These are phyloP conservation scores for Cyclotella atomus DNA, from an alignment of 108 stramenopile genomes.

Conservation along the genomic window DNA sequence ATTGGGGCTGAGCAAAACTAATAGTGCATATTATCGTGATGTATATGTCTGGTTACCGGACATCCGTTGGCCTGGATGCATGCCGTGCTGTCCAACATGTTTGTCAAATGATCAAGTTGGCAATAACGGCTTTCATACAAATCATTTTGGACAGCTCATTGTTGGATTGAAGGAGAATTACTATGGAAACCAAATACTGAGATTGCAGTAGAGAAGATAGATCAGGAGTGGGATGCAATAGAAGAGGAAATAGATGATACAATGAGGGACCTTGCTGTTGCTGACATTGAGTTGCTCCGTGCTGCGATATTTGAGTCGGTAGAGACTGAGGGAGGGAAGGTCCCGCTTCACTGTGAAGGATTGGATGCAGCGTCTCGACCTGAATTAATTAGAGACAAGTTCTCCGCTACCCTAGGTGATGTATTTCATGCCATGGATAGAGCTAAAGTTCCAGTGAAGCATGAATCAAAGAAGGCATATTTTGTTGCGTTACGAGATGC, in stretches of 20 bases:
- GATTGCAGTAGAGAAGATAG: background rate
- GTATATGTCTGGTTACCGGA: slow-evolving; percentile 42
- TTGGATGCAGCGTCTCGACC: background rate
- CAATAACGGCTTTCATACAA: slow-evolving; percentile 24
- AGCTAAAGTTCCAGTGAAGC: slow-evolving; percentile 6
- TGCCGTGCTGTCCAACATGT: slow-evolving; percentile 36
- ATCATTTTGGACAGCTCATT: slow-evolving; percentile 25
- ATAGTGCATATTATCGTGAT: slow-evolving; percentile 35
- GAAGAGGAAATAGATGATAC: background rate
- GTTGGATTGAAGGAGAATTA: slow-evolving; percentile 23
- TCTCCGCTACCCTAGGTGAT: slow-evolving; percentile 28
- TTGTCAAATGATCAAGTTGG: slow-evolving; percentile 25
- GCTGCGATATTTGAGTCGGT: background rate
- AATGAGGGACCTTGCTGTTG: background rate
- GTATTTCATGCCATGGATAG: slow-evolving; percentile 34
- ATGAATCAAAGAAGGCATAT: slow-evolving; percentile 22
- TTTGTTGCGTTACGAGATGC: slow-evolving; percentile 7
- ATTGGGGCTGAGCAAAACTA: slow-evolving; percentile 8
- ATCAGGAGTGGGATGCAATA: background rate
- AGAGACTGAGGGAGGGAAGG: background rate
- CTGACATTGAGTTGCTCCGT: background rate
- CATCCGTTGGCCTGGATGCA: slow-evolving; percentile 11
- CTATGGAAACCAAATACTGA: slow-evolving; percentile 22
- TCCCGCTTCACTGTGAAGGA: background rate
- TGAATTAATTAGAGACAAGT: slow-evolving; percentile 8